These are phyloP conservation scores for Aspergillus japonicus DNA, from an alignment of 2,329 filamentous ascomycete genomes.

Conservation along the genomic window DNA sequence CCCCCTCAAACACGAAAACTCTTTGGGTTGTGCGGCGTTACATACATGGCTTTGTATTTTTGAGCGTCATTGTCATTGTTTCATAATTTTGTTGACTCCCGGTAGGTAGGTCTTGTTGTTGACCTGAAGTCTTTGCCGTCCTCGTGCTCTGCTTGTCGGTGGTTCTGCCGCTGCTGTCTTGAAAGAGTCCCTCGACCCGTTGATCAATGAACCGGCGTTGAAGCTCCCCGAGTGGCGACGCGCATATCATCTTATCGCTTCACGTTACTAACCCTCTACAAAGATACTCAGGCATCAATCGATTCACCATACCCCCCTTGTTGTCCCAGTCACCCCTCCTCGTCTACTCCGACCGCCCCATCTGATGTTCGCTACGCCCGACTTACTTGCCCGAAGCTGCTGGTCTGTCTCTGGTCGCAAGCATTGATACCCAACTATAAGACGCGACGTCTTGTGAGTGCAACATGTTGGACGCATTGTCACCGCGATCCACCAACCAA, in stretches of 20 bases:
- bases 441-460: background rate
- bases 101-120: conserved; percentile 17
- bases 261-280: background rate
- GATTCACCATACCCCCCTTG: conserved; percentile 19
- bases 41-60: conserved; percentile 28
- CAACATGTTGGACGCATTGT: conserved; percentile 48
- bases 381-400: conserved; percentile 2
- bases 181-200: background rate
- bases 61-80: conserved; percentile 29
- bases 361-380: conserved; percentile 24
- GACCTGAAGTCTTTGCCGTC: background rate
- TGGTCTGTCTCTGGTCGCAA: background rate
- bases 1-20: conserved; percentile 14
- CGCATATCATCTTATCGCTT: conserved; percentile 1
- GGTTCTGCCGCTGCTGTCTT: background rate
- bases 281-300: conserved; percentile 9
- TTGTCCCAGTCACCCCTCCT: conserved; percentile 13
- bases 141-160: background rate
- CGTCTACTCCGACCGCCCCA: conserved; percentile 14
- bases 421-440: conserved; percentile 5
- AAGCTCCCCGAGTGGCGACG: background rate
- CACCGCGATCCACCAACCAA: conserved; percentile 50
- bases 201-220: background rate
- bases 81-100: conserved; percentile 17
- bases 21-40: conserved; percentile 27